Evolutionary conservation across 768 basidiomycete species (phyloP), one percentile per base, ranked within the genome.

Genomic region (Tephrocybe sp.): DNA sequence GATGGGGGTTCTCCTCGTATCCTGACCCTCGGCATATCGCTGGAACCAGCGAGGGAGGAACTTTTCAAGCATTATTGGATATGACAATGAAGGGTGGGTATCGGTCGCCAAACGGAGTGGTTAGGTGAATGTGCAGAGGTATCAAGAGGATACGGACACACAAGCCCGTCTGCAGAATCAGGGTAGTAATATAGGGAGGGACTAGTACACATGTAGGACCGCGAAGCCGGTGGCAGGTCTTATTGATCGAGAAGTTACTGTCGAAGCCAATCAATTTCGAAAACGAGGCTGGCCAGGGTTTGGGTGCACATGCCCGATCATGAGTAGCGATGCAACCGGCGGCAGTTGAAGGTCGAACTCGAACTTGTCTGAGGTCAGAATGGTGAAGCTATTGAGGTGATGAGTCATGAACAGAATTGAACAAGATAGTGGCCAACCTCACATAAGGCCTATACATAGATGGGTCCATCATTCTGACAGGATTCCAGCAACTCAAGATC

Each of bases 21-120:
- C 28, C 9, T 36, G 32, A 14, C 33, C 17, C 4, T 52, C 39
- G 18, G 32, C 9, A 21, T 12, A 26, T 21, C 33, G 33, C 32
- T 34, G 49, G 28, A 62, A 56, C 56, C 63, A 62, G 45, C 56
- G 61, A 36, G 65, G 61, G 46, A 67, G 44, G 51, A 68, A 66
- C 18, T 10, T 47, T 21, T 62, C 50, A 32, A 68, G 59, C 65
- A 69, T 65, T 21, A 17, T 39, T 9, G 6, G 18, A 6, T 39
- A 17, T 20, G 34, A 34, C 36, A 50, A 41, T 21, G 25, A 37
- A 8, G 25, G 3, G 36, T 50, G 41, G 47, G 32, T n/a, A n/a
- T n/a, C n/a, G n/a, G 44, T 41, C 43, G 47, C 57, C 51, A 45
- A 53, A 55, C 34, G 40, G 46, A 17, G 26, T 42, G 38, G 45